These are phyloP conservation scores for Aspergillus fructus DNA, from an alignment of 2,329 filamentous ascomycete species.

Conservation along the genomic window DNA sequence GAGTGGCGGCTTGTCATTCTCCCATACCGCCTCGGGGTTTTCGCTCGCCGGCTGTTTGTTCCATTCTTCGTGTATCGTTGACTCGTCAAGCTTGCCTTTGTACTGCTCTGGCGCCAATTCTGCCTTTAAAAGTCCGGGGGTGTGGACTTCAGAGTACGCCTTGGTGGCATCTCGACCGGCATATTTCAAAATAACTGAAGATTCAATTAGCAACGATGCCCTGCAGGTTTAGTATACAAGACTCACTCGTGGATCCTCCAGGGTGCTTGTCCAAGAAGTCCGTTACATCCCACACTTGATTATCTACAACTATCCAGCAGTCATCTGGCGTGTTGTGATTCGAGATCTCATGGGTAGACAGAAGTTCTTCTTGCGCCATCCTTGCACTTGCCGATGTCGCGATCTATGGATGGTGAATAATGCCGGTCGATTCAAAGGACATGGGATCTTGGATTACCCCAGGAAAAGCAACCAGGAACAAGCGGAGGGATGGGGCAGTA, in stretches of 20 bases:
- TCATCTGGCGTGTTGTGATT: conserved; percentile 51
- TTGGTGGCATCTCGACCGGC: conserved; percentile 47
- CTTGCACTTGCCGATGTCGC: not conserved
- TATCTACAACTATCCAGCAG: conserved; percentile 69
- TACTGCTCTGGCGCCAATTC: conserved; percentile 46
- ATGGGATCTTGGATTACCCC: no score
- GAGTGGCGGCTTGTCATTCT: conserved; percentile 50
- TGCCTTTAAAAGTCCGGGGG: conserved; percentile 47
- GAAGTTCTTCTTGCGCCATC: conserved; percentile 32
- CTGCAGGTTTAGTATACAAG: not conserved
- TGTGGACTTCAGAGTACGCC: conserved; percentile 47
- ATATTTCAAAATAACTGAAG: conserved; percentile 45
- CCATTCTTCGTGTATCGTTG: conserved; percentile 53
- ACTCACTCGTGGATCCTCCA: conserved; percentile 55
- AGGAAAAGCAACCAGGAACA: not conserved
- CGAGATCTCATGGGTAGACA: conserved; percentile 48
- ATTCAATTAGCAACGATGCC: not conserved
- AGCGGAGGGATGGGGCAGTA: not conserved
- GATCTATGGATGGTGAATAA: not conserved
- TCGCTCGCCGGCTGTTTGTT: conserved; percentile 39
- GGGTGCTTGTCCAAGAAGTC: conserved; percentile 65
- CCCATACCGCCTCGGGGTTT: conserved; percentile 25
- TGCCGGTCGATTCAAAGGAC: not conserved
- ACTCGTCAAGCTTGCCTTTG: conserved; percentile 51
- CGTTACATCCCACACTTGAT: conserved; percentile 66